These are phyloP conservation scores for Agrocybe chaxingu DNA, from an alignment of 768 basidiomycete species.

Conservation along the genomic window DNA sequence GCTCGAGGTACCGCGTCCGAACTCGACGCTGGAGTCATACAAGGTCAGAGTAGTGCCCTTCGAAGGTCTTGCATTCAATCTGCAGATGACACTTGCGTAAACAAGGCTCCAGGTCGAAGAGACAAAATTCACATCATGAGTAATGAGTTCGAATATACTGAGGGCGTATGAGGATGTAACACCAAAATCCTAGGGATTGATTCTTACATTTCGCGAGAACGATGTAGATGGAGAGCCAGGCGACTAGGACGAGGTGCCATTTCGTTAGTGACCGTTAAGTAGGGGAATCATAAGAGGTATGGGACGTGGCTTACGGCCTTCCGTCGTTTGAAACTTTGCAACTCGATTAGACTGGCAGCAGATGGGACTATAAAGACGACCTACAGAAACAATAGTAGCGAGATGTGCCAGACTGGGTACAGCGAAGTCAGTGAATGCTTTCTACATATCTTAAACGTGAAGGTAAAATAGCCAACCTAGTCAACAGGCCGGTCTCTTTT, in stretches of 20 bases:
- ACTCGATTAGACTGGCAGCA: not conserved
- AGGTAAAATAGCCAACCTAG: conserved; percentile 6
- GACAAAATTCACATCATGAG: conserved; percentile 10
- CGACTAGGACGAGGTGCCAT: conserved; percentile 2
- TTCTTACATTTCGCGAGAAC: conserved; percentile 14
- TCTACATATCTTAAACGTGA: too few relatives aligned
- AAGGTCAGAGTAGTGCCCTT: too few relatives aligned
- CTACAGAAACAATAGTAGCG: conserved; percentile 14
- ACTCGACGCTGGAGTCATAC: too few relatives aligned
- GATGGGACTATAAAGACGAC: not conserved
- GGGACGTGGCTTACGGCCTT: conserved; percentile 7
- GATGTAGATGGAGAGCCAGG: conserved; percentile 16
- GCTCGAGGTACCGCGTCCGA: too few relatives aligned
- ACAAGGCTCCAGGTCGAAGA: too few relatives aligned
- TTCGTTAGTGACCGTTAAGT: not conserved
- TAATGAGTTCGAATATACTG: conserved; percentile 15
- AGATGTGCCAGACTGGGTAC: conserved; percentile 9
- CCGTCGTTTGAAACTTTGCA: conserved; percentile 11
- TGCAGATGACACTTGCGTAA: too few relatives aligned
- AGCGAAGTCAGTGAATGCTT: not conserved
- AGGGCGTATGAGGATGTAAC: not conserved
- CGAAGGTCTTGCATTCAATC: too few relatives aligned
- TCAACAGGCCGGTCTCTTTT: conserved; percentile 14
- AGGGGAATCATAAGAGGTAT: not conserved
- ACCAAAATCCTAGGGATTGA: not conserved